A percentile compares a stretch with the other conserved stretches of the same genome.
These are phyloP conservation scores for Cryptosporidium canis DNA, from an alignment of 169 alveolate species.

Conservation along the genomic window DNA sequence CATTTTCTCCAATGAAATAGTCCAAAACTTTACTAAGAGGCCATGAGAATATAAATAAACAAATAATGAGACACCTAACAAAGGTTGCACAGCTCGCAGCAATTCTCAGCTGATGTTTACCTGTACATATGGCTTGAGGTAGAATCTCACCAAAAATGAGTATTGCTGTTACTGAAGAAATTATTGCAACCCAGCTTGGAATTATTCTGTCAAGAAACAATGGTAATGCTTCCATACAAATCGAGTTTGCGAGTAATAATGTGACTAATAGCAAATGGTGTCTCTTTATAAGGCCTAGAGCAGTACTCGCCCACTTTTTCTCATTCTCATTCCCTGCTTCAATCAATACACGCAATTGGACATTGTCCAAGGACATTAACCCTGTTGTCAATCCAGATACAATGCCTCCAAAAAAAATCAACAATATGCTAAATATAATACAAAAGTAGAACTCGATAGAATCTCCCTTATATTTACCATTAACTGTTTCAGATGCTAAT, in stretches of 20 bases:
- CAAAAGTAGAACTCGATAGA: slow-evolving; percentile 63
- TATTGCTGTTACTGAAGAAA: slow-evolving; percentile 86
- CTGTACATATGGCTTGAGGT: slow-evolving; percentile 94
- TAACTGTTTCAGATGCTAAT: slow-evolving; percentile 1
- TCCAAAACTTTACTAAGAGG: slow-evolving; percentile 89
- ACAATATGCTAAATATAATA: slow-evolving; percentile 77
- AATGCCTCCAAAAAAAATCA: slow-evolving; percentile 81
- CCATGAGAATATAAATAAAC: slow-evolving; percentile 80
- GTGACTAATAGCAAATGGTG: slow-evolving; percentile 90
- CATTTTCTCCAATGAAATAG: slow-evolving; percentile 83
- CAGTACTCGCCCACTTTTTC: slow-evolving; percentile 77
- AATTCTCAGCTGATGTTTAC: slow-evolving; percentile 88
- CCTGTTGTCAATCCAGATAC: slow-evolving; percentile 94
- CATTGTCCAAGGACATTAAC: slow-evolving; percentile 88
- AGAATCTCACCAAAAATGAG: slow-evolving; percentile 92
- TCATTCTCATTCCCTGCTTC: slow-evolving; percentile 86
- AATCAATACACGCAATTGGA: slow-evolving; percentile 85
- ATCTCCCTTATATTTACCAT: slow-evolving; percentile 57
- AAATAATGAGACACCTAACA: slow-evolving; percentile 79
- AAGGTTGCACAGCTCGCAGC: slow-evolving; percentile 86
- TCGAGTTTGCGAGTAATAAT: slow-evolving; percentile 88
- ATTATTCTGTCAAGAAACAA: slow-evolving; percentile 87
- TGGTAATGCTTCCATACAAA: slow-evolving; percentile 93
- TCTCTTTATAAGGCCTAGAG: slow-evolving; percentile 81
- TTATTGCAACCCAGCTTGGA: slow-evolving; percentile 85